phyloP scores from a whole-genome alignment of 2,329 filamentous ascomycete species.

The Fusarium avenaceum region DNA sequence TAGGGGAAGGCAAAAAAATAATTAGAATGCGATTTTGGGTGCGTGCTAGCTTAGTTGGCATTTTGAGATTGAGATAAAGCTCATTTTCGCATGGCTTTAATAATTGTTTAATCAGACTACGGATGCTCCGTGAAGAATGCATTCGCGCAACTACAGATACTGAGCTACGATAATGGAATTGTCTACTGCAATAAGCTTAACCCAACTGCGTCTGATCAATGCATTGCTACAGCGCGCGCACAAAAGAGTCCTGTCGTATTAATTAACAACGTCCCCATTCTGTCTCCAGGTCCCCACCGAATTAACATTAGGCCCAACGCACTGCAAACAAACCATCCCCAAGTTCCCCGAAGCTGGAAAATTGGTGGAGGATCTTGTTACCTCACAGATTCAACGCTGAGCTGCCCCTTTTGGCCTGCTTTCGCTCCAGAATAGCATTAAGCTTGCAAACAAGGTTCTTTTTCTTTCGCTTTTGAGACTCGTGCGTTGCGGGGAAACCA shows the following conservation, averaged over 20 bases:
- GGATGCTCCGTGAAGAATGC: too few relatives aligned
- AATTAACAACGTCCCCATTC: background rate
- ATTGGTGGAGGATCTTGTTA: slow-evolving; percentile 18
- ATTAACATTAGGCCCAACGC: slow-evolving; percentile 29
- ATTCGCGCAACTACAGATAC: background rate
- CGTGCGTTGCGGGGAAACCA: slow-evolving; percentile 21
- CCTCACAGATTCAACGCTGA: slow-evolving; percentile 22
- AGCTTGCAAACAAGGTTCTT: slow-evolving; percentile 31
- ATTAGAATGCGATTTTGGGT: background rate
- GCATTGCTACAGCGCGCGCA: background rate
- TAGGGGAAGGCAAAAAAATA: background rate
- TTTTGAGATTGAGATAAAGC: background rate
- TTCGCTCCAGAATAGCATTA: slow-evolving; percentile 15
- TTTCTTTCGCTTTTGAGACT: background rate
- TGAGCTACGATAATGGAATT: background rate
- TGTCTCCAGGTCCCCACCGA: slow-evolving; percentile 19
- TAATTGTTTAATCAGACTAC: background rate
- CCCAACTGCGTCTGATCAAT: background rate
- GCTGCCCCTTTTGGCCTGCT: slow-evolving; percentile 25
- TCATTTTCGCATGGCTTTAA: background rate
- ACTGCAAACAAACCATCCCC: background rate
- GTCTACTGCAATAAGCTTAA: background rate
- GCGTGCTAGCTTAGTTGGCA: background rate
- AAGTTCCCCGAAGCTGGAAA: background rate
- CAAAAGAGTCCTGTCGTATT: slow-evolving; percentile 3